phyloP scores from a whole-genome alignment of 495 filamentous ascomycete genomes.

The Darksidea phi region DNA sequence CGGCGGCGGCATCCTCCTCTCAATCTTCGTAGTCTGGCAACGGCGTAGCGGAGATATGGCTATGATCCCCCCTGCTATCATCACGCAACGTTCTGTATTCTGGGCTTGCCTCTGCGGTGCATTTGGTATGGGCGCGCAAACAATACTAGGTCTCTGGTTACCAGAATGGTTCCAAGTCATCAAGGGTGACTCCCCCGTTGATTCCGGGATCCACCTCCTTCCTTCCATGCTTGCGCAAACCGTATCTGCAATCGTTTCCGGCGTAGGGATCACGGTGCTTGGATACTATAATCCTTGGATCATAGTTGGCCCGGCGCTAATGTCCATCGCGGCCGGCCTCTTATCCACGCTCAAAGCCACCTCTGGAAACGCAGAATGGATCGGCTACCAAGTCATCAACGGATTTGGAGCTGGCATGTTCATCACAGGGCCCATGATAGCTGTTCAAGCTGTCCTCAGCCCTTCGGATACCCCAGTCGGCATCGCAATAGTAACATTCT shows the following conservation, averaged over 20 bases:
- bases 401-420: constrained; percentile 29
- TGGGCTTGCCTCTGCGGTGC: constrained; percentile 55
- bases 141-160: constrained; percentile 45
- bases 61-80: constrained; percentile 70
- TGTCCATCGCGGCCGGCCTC: constrained; percentile 29
- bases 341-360: constrained; percentile 27
- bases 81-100: constrained; percentile 68
- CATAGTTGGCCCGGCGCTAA: constrained; percentile 22
- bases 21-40: constrained; percentile 66
- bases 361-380: constrained; percentile 28
- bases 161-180: constrained; percentile 34
- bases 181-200: constrained; percentile 20
- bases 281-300: constrained; percentile 35
- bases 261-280: constrained; percentile 18
- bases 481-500: constrained; percentile 39
- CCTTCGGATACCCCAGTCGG: constrained; percentile 28
- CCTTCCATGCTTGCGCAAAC: constrained; percentile 24
- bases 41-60: constrained; percentile 66
- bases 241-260: constrained; percentile 24
- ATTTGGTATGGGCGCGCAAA: constrained; percentile 63
- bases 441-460: constrained; percentile 28
- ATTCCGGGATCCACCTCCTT: constrained; percentile 17
- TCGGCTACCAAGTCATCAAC: constrained; percentile 31
- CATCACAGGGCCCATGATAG: constrained; percentile 18
- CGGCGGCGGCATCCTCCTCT: constrained; percentile 62